phyloP scores from a whole-genome alignment of 495 filamentous ascomycete genomes.

The Haplographium delicatum region DNA sequence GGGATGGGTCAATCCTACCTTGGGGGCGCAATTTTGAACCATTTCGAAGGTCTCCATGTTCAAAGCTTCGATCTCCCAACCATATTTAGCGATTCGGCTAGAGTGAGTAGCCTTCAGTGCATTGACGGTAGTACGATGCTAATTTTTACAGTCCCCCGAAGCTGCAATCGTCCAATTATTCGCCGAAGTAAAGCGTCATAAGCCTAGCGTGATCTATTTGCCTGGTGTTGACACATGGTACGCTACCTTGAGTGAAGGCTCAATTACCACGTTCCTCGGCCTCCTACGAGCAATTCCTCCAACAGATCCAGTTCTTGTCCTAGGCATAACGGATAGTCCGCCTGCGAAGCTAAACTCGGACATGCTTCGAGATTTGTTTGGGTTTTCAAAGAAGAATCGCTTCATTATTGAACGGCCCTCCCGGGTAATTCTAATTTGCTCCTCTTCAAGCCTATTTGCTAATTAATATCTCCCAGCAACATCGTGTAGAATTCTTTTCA shows the following conservation, averaged over 20 bases:
- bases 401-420: slow-evolving; percentile 61
- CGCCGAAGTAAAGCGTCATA: slow-evolving; percentile 85
- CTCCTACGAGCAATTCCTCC: slow-evolving; percentile 74
- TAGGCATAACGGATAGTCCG: slow-evolving; percentile 70
- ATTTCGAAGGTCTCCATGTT: slow-evolving; percentile 89
- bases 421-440: slow-evolving; percentile 41
- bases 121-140: slow-evolving; percentile 3
- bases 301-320: slow-evolving; percentile 79
- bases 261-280: slow-evolving; percentile 72
- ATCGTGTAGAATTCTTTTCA: slow-evolving; percentile 71
- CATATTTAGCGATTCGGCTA: slow-evolving; percentile 56
- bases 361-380: slow-evolving; percentile 75
- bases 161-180: slow-evolving; percentile 85
- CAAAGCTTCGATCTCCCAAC: slow-evolving; percentile 92
- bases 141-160: slow-evolving; percentile 58
- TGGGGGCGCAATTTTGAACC: slow-evolving; percentile 76
- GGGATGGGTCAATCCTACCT: slow-evolving; percentile 97
- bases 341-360: slow-evolving; percentile 45
- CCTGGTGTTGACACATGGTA: slow-evolving; percentile 88
- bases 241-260: slow-evolving; percentile 55
- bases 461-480: slow-evolving; percentile 41
- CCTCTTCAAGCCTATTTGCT: neutral
- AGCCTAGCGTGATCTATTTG: slow-evolving; percentile 93
- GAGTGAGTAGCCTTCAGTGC: slow-evolving; percentile 31
- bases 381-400: slow-evolving; percentile 72